Conservation (phyloP, 306 rosid species). For the Alnus rubra region DNA sequence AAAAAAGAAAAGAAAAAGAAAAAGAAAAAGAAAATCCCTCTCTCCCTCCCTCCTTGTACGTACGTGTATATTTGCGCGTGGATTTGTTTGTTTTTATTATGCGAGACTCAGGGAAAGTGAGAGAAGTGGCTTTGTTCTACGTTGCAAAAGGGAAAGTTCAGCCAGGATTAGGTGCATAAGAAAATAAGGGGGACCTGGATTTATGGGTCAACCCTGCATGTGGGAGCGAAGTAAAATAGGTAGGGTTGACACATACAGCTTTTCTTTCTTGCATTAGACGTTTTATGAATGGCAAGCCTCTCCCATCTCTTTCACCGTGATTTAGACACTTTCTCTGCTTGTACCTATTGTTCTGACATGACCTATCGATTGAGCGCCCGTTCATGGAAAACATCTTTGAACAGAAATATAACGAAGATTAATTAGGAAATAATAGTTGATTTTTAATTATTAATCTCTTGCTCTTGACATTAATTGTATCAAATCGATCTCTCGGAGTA, state of each 20-base stretch:
- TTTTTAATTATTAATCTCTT: background rate
- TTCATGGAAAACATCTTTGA: no score
- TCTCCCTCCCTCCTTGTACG: no score
- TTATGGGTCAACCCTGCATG: slow-evolving; percentile 53
- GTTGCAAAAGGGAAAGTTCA: background rate
- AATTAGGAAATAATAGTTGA: background rate
- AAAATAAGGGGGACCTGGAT: slow-evolving; percentile 10
- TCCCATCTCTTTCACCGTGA: background rate
- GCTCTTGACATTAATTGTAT: background rate
- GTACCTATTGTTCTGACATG: no score
- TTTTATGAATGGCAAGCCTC: background rate
- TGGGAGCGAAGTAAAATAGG: slow-evolving; percentile 32
- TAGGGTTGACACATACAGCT: slow-evolving; percentile 7
- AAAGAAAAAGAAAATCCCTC: no score
- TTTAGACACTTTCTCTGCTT: background rate
- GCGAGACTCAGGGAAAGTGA: background rate
- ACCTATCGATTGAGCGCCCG: no score
- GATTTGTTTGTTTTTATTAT: background rate
- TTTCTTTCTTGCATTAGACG: slow-evolving; percentile 30
- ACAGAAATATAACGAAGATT: background rate
- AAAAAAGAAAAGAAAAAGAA: no score
- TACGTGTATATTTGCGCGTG: background rate
- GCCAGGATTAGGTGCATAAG: background rate
- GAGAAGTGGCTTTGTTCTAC: background rate
- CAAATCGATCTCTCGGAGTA: background rate